Conservation (phyloP, 2,329 filamentous ascomycete genomes). For the Alternaria longipes region DNA sequence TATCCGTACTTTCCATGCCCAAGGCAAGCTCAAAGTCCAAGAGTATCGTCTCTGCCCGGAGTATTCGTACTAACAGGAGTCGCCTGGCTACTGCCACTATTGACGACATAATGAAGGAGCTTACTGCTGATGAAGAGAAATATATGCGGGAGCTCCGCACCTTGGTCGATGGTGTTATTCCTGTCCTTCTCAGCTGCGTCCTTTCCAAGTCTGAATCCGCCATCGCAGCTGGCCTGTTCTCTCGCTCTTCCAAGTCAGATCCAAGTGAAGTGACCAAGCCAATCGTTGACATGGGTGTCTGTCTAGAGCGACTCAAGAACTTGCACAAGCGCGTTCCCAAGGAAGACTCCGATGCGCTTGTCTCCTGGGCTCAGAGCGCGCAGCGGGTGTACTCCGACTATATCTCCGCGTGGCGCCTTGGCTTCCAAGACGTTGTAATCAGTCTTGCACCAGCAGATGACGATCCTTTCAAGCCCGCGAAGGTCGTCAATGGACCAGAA, state of each 20-base stretch:
- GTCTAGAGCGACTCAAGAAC: slow-evolving; percentile 82
- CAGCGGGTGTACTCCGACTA: slow-evolving; percentile 86
- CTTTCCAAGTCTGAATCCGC: slow-evolving; percentile 74
- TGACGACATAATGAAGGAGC: slow-evolving; percentile 79
- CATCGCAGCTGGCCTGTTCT: slow-evolving; percentile 73
- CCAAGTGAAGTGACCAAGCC: slow-evolving; percentile 75
- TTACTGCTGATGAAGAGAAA: slow-evolving; percentile 82
- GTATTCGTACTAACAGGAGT: slow-evolving; percentile 77
- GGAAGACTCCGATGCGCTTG: slow-evolving; percentile 73
- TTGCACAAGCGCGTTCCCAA: slow-evolving; percentile 83
- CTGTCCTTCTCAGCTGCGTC: slow-evolving; percentile 86
- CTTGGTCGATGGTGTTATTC: slow-evolving; percentile 92
- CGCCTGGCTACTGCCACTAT: slow-evolving; percentile 73
- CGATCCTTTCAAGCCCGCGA: slow-evolving; percentile 61
- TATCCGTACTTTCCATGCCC: slow-evolving; percentile 86
- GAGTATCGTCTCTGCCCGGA: slow-evolving; percentile 79
- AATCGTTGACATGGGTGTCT: slow-evolving; percentile 92
- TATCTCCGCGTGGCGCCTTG: slow-evolving; percentile 86
- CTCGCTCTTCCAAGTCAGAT: slow-evolving; percentile 66
- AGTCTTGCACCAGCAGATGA: slow-evolving; percentile 83
- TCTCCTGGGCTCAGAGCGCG: slow-evolving; percentile 82
- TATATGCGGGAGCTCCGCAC: slow-evolving; percentile 93
- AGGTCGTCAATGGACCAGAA: slow-evolving; percentile 54
- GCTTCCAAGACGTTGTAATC: slow-evolving; percentile 93
- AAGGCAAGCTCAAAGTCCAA: slow-evolving; percentile 68